phyloP scores from a whole-genome alignment of 495 filamentous ascomycete genomes.

The Hyaloscypha hepaticicola region DNA sequence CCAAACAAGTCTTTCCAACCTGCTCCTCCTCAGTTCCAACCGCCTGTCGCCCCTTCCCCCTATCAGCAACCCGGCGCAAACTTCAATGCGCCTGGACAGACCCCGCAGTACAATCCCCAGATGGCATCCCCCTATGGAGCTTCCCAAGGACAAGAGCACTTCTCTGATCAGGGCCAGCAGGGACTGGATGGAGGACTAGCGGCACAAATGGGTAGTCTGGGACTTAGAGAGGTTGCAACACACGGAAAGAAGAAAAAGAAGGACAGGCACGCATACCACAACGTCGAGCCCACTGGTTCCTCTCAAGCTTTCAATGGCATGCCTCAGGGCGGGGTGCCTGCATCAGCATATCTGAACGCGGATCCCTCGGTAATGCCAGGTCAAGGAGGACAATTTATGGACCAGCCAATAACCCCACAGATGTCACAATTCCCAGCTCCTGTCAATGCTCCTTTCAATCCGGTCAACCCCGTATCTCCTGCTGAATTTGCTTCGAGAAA shows the following conservation, averaged over 20 bases:
- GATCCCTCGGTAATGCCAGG: conserved; percentile 48
- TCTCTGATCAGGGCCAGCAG: conserved; percentile 30
- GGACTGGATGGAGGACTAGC: conserved; percentile 59
- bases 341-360: conserved; percentile 70
- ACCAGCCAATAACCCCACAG: conserved; percentile 52
- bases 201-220: conserved; percentile 84
- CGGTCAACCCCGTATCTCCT: conserved; percentile 48
- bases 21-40: conserved; percentile 41
- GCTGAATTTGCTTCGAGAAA: conserved; percentile 58
- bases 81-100: conserved; percentile 38
- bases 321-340: conserved; percentile 53
- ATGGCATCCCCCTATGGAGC: conserved; percentile 32
- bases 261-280: conserved; percentile 89
- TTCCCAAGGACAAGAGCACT: conserved; percentile 32
- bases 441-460: conserved; percentile 58
- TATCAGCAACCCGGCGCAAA: conserved; percentile 61
- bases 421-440: conserved; percentile 62
- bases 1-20: conserved; percentile 56
- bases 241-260: conserved; percentile 75
- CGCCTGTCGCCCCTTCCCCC: conserved; percentile 52
- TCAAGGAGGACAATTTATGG: conserved; percentile 43
- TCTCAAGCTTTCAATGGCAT: conserved; percentile 66
- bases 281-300: conserved; percentile 66
- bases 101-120: conserved; percentile 37
- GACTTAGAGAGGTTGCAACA: conserved; percentile 56